Base-by-base conservation (phyloP, 805 yeast species). In the Myxozyma udenii region DNA sequence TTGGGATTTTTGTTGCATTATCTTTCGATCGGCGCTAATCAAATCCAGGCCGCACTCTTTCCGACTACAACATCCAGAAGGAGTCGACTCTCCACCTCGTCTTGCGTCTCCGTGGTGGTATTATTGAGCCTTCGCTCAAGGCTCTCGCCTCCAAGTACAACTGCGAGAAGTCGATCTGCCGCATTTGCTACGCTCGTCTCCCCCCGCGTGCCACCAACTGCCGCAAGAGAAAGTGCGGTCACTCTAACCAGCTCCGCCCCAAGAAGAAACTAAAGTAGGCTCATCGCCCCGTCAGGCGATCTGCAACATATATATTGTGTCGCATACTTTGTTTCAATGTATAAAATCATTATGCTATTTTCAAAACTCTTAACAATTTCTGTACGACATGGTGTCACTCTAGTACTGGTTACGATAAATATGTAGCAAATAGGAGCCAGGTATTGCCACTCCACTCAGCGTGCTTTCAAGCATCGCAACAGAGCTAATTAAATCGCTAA, bases 161-260 rank as follows among this genome's bases (percentile, higher is more conserved):
- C 95, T 93, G 98, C 84, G 98, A 93, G 66, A 93, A 93, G 81
- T 76, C 96, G 66, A 91, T 93, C 76, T 93, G 98, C 85, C 95
- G 98, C 80, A 87, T 90, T 77, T 93, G 98, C 83, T 93, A 93
- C 85, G 65, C 98, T 71, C 93, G 98, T 84, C 90, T 93, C 74
- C 98, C 98, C 74, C 96, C 98, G 79, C 95, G 98, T 87, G 98
- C 98, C 71, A 93, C 98, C 79, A 93, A 93, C 96, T 93, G 98
- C 85, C 89, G 98, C 84, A 93, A 93, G 98, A 89, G 97, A 88
- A 93, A 93, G 85, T 93, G 98, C 81, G 98, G 98, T 74, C 98
- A 93, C 95, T 83, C 96, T 76, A 93, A 93, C 85, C 98, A 93
- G 83, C 87, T 93, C 79, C 89, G 98, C 84, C 98, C 98, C 80